Evolutionary conservation across 108 stramenopile genomes (phyloP).

Genomic region (Aurantiochytrium sp.): DNA sequence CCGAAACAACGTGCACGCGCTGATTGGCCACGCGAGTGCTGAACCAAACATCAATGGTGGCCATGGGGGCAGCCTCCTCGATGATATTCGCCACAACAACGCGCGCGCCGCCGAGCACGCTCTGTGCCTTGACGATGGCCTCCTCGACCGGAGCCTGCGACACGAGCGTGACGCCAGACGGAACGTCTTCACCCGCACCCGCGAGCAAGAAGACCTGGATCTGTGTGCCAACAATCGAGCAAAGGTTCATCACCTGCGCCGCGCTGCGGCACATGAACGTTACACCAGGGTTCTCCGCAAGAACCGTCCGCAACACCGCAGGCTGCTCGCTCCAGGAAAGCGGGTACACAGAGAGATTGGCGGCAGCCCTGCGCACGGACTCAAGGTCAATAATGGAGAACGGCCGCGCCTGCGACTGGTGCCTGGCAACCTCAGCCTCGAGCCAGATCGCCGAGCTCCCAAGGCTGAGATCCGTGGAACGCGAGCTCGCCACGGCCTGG

Average conservation of each 20-base stretch:
- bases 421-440: not conserved
- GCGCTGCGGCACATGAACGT: conserved; percentile 1
- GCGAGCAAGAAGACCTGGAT: not conserved
- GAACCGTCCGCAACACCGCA: not conserved
- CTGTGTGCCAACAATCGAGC: not conserved
- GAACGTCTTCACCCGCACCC: not conserved
- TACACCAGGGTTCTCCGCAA: not conserved
- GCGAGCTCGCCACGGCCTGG: not conserved
- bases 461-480: not conserved
- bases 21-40: not conserved
- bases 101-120: not conserved
- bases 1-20: not conserved
- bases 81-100: not conserved
- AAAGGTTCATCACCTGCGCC: not conserved
- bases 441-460: not conserved
- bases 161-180: not conserved
- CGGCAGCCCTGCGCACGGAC: not conserved
- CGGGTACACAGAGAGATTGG: not conserved
- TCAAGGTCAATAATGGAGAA: not conserved
- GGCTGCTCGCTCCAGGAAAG: not conserved
- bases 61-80: not conserved
- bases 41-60: not conserved
- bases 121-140: not conserved
- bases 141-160: not conserved
- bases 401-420: not conserved